A percentile compares a stretch with the other conserved stretches of the same genome.
These are phyloP conservation scores for Taphrina wiesneri DNA, from an alignment of 1,139 yeast species.

Conservation along the genomic window DNA sequence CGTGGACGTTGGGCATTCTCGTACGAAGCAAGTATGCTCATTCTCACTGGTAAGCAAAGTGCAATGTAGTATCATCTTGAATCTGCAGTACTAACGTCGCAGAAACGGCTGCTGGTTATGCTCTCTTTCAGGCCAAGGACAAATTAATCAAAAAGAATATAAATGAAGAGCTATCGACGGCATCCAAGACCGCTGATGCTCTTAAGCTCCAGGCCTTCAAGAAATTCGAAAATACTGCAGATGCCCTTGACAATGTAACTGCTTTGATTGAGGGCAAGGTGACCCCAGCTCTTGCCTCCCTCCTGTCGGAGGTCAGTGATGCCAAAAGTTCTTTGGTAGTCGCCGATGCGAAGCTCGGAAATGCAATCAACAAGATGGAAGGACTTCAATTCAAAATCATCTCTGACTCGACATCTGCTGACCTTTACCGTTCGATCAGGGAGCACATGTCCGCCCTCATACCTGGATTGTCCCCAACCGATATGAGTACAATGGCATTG, in stretches of 20 bases:
- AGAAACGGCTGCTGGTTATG: conserved; percentile 37
- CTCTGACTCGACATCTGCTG: conserved; percentile 91
- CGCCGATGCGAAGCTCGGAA: conserved; percentile 92
- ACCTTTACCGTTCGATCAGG: conserved; percentile 90
- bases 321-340: conserved; percentile 82
- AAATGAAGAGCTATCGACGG: conserved; percentile 33
- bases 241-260: conserved; percentile 93
- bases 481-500: conserved; percentile 88
- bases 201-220: conserved; percentile 94
- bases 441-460: conserved; percentile 89
- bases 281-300: conserved; percentile 72
- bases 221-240: conserved; percentile 90
- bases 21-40: conserved; percentile 13
- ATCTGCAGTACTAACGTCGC: background rate
- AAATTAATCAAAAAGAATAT: conserved; percentile 36
- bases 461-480: conserved; percentile 86
- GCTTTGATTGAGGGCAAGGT: conserved; percentile 92
- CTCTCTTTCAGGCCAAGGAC: conserved; percentile 38
- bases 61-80: background rate
- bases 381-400: conserved; percentile 86
- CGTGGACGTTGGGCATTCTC: background rate
- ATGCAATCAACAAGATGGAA: conserved; percentile 84
- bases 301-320: conserved; percentile 72
- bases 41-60: conserved; percentile 25
- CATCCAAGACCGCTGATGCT: conserved; percentile 45